These are phyloP conservation scores for Phytopythium litorale DNA, from an alignment of 352 stramenopile species.

Conservation along the genomic window DNA sequence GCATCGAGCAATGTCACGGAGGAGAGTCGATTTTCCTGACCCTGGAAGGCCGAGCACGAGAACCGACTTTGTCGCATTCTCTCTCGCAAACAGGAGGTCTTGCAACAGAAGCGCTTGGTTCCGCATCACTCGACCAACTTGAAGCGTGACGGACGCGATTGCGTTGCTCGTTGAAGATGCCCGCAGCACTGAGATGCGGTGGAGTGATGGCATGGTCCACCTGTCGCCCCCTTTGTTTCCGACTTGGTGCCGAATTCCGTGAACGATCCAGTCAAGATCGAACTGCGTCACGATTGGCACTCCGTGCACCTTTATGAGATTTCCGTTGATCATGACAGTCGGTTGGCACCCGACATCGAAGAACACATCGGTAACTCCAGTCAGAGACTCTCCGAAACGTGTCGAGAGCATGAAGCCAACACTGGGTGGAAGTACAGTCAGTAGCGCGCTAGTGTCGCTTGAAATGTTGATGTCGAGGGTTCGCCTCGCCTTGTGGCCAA, in stretches of 20 bases:
- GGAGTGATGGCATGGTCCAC: not conserved
- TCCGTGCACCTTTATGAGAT: not conserved
- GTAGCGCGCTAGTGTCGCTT: not conserved
- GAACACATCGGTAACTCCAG: not conserved
- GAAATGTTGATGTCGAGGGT: not conserved
- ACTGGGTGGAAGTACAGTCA: not conserved
- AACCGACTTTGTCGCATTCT: not conserved
- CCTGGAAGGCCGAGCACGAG: not conserved
- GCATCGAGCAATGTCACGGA: not conserved
- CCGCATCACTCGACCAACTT: not conserved
- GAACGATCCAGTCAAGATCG: not conserved
- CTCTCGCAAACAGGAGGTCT: not conserved
- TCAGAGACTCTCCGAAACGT: not conserved
- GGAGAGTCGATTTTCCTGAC: not conserved
- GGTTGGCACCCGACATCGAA: not conserved
- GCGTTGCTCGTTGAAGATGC: not conserved
- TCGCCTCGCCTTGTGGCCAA: not conserved
- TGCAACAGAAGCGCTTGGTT: not conserved
- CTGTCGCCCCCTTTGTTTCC: not conserved
- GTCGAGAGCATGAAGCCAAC: not conserved
- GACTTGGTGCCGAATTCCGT: not conserved
- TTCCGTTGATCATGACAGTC: not conserved
- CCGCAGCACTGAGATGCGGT: not conserved
- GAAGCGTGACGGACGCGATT: not conserved
- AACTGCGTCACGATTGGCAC: not conserved